Percentiles rank a stretch among this genome's conserved stretches.
Evolutionary conservation across 2,329 filamentous ascomycete genomes (phyloP).

Genomic region (Ciborinia camelliae): DNA sequence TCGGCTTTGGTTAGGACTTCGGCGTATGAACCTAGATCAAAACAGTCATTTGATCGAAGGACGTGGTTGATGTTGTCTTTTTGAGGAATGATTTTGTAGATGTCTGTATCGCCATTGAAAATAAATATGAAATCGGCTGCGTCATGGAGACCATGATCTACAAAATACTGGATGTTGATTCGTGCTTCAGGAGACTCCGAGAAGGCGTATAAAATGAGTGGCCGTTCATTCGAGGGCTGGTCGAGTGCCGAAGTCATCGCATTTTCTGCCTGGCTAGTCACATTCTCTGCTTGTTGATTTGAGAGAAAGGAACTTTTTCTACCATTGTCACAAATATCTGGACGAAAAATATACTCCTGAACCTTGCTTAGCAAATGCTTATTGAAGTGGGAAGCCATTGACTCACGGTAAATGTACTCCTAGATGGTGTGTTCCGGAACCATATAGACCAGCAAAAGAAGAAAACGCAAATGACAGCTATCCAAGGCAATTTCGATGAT

Average conservation of each 20-base stretch:
- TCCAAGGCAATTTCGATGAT: slow-evolving; percentile 2
- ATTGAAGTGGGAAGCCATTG: not conserved
- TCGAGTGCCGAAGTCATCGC: not conserved
- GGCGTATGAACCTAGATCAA: slow-evolving; percentile 33
- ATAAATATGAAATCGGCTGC: slow-evolving; percentile 36
- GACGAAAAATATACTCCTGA: not conserved
- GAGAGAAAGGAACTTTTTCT: not conserved
- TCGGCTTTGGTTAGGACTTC: slow-evolving; percentile 30
- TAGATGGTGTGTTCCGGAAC: not conserved
- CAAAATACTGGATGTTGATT: slow-evolving; percentile 33
- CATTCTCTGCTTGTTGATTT: not conserved
- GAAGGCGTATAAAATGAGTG: slow-evolving; percentile 35
- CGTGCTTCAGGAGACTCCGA: slow-evolving; percentile 31
- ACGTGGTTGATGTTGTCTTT: slow-evolving; percentile 29
- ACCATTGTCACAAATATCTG: not conserved
- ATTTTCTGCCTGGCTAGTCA: not conserved
- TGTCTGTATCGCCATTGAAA: slow-evolving; percentile 32
- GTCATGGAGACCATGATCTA: slow-evolving; percentile 33
- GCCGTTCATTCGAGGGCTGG: slow-evolving; percentile 19
- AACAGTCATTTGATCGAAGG: slow-evolving; percentile 33
- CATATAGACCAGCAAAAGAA: not conserved
- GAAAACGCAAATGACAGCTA: not conserved
- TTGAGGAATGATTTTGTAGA: slow-evolving; percentile 23
- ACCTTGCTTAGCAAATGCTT: not conserved
- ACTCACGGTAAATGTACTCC: not conserved